Base-by-base conservation (phyloP, 768 basidiomycete species). In the Postia placenta region DNA sequence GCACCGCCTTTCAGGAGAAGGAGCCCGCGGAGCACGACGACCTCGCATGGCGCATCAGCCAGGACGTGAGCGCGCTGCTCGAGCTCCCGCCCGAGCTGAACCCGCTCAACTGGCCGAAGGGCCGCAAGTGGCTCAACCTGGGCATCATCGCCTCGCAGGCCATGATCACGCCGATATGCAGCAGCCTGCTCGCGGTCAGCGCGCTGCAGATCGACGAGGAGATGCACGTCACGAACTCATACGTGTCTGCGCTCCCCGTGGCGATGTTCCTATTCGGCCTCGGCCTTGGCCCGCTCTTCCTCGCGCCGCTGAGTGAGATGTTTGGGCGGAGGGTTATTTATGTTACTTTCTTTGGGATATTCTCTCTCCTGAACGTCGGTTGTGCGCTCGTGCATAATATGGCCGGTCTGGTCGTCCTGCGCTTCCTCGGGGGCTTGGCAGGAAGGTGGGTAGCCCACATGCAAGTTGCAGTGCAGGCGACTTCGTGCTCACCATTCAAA, bases 71-170 rank as follows among this genome's bases (percentile, higher is more conserved):
- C n/a, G n/a, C n/a, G n/a, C n/a, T n/a, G n/a, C n/a, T n/a, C n/a
- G n/a, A n/a, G n/a, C 23, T 44, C 17, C 43, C 43, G 15, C 12
- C 43, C 3, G 45, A 47, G 17, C 35, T 36, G 27, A 33, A 49
- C 28, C 48, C 48, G 3, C 48, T 22, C 6, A 20, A 42, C n/a
- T 49, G 48, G 48, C 15, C 40, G 12, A 42, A 24, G 15, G 9
- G 27, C n/a, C 48, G 48, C 39, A 49, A 49, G 33, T 49, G 48
- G 48, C 17, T 42, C 27, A 49, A 49, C 23, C 40, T 49, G 28
- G 39, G 6, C 20, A 22, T 49, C 39, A 27, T 49, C 11, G 48
- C 48, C n/a, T 22, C 30, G 9, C 48, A 49, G 41, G 48, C 40
- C 12, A 49, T 41, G n/a, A 27, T 49, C 27, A 42, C 48, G 19